Percentiles rank a stretch among this genome's conserved stretches.
Conservation (phyloP, 257 asterid genomes). For the Agastache rugosa region DNA sequence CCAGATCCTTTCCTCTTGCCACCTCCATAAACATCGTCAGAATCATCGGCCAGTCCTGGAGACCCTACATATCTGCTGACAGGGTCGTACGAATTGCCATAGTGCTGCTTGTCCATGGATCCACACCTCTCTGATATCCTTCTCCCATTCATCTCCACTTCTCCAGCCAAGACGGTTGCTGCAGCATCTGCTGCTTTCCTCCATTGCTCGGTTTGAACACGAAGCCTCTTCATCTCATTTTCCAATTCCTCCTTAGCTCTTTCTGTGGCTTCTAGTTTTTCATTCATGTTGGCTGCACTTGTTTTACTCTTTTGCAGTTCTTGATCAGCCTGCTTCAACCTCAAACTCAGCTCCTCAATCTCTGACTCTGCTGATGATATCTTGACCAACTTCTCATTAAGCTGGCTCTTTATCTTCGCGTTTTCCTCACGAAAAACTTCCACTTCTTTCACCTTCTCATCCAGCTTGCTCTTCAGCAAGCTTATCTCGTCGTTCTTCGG, state of each 20-base stretch:
- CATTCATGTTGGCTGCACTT: slow-evolving; percentile 38
- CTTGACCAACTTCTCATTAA: slow-evolving; percentile 52
- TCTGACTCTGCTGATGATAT: slow-evolving; percentile 46
- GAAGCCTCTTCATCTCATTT: slow-evolving; percentile 82
- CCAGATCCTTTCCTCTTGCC: slow-evolving; percentile 79
- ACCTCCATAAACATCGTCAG: slow-evolving; percentile 62
- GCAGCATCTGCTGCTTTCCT: slow-evolving; percentile 99
- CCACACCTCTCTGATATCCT: slow-evolving; percentile 89
- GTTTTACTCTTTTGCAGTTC: slow-evolving; percentile 67
- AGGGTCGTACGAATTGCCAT: slow-evolving; percentile 50
- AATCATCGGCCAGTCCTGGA: slow-evolving; percentile 57
- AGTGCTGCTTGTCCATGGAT: slow-evolving; percentile 85
- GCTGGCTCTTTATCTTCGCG: slow-evolving; percentile 47
- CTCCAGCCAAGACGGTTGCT: slow-evolving; percentile 78
- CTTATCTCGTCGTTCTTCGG: slow-evolving; percentile 53
- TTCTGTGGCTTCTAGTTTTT: slow-evolving; percentile 61
- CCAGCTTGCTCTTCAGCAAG: slow-evolving; percentile 50
- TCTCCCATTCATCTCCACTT: slow-evolving; percentile 63
- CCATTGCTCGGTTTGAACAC: slow-evolving; percentile 95
- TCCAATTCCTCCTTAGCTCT: slow-evolving; percentile 66
- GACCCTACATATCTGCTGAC: slow-evolving; percentile 54
- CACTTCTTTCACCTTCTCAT: slow-evolving; percentile 62
- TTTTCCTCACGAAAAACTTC: slow-evolving; percentile 51
- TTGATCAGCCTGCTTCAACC: slow-evolving; percentile 44
- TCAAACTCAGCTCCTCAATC: slow-evolving; percentile 49